These are phyloP conservation scores for Coemansia aciculifera DNA, from an alignment of 192 early-diverging fungal species.

Conservation along the genomic window DNA sequence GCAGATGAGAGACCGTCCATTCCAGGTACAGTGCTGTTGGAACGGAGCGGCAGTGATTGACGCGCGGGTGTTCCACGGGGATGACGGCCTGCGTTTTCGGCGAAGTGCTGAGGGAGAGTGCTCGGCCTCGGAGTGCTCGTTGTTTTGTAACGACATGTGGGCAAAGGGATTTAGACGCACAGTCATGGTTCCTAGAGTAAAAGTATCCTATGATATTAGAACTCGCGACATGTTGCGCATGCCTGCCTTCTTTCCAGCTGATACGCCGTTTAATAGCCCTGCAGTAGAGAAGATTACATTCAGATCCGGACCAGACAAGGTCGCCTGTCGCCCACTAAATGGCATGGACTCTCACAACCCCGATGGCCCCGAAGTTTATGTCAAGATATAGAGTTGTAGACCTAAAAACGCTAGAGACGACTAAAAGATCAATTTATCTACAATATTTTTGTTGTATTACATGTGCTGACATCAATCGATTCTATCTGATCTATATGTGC, in stretches of 20 bases:
- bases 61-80: constrained; percentile 27
- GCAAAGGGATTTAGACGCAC: constrained; percentile 24
- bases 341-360: constrained; percentile 11
- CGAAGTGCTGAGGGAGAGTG: constrained; percentile 39
- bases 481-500: background rate
- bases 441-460: background rate
- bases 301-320: constrained; percentile 18
- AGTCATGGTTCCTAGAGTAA: constrained; percentile 49
- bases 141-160: constrained; percentile 55
- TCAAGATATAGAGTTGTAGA: background rate
- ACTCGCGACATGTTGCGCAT: constrained; percentile 24
- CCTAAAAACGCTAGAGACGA: no score
- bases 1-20: constrained; percentile 33
- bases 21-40: constrained; percentile 58
- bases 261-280: constrained; percentile 13
- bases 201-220: constrained; percentile 42
- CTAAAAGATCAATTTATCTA: background rate
- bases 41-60: constrained; percentile 50
- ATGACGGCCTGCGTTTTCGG: constrained; percentile 18
- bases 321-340: constrained; percentile 45
- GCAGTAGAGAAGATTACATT: constrained; percentile 13
- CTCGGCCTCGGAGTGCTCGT: constrained; percentile 56
- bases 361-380: constrained; percentile 25
- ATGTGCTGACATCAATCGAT: background rate
- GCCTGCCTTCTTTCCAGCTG: constrained; percentile 21